A percentile compares a stretch with the other conserved stretches of the same genome.
These are phyloP conservation scores for Tolypocladium ophioglossoides DNA, from an alignment of 2,329 filamentous ascomycete genomes.

Conservation along the genomic window DNA sequence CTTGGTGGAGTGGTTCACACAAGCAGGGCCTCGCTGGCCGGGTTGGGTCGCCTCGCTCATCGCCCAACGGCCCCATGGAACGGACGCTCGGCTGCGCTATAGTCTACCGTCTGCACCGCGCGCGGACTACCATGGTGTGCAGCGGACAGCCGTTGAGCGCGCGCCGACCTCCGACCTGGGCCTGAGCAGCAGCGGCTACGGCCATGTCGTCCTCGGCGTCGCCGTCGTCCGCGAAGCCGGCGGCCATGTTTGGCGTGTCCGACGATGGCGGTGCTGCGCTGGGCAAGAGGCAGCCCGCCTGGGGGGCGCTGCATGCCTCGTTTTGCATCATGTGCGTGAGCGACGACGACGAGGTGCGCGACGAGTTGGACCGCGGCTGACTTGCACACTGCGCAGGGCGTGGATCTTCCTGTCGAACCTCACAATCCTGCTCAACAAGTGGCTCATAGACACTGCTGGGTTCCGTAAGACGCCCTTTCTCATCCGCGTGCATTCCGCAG, in stretches of 20 bases:
- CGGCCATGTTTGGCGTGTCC: constrained; percentile 2
- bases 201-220: not conserved
- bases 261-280: constrained; percentile 17
- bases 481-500: too few relatives aligned
- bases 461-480: constrained; percentile 48
- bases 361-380: not conserved
- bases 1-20: too few relatives aligned
- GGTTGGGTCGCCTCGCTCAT: too few relatives aligned
- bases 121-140: not conserved
- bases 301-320: constrained; percentile 19
- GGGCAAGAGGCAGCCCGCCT: not conserved
- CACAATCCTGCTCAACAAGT: constrained; percentile 90
- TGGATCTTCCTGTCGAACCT: constrained; percentile 82
- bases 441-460: constrained; percentile 63
- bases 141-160: not conserved
- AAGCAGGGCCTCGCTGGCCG: too few relatives aligned
- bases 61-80: not conserved
- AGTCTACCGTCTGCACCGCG: not conserved
- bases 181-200: not conserved
- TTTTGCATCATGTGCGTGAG: constrained; percentile 19
- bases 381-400: constrained; percentile 29
- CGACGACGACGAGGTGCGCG: not conserved
- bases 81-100: not conserved
- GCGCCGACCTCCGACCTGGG: not conserved
- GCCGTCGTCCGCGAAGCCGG: not conserved